These are phyloP conservation scores for Lactarius deliciosus DNA, from an alignment of 768 basidiomycete species.

Conservation along the genomic window DNA sequence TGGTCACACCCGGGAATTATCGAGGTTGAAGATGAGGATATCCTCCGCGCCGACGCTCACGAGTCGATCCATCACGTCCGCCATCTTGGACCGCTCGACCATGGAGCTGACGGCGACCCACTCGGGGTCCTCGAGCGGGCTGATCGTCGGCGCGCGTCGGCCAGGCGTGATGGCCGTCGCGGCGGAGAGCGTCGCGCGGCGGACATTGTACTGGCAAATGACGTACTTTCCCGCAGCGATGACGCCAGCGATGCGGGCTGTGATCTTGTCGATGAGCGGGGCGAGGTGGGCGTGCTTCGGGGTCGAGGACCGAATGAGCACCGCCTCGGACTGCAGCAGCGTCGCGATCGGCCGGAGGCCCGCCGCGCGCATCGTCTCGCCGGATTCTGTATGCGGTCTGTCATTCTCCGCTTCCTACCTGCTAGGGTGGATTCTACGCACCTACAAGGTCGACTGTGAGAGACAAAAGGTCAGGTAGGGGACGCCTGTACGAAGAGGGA, in stretches of 20 bases:
- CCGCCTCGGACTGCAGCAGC: conserved; percentile 82
- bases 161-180: conserved; percentile 84
- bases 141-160: conserved; percentile 83
- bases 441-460: conserved; percentile 90
- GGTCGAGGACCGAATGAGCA: conserved; percentile 79
- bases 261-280: conserved; percentile 74
- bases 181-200: conserved; percentile 55
- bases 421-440: conserved; percentile 39
- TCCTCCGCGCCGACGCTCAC: conserved; percentile 86
- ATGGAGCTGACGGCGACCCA: conserved; percentile 95
- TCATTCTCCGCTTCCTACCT: too few relatives aligned
- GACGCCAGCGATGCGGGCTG: conserved; percentile 88
- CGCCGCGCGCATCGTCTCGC: conserved; percentile 99
- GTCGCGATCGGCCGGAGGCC: conserved; percentile 93
- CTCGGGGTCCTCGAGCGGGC: conserved; percentile 72
- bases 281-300: conserved; percentile 62
- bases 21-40: conserved; percentile 82
- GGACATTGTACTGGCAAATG: conserved; percentile 89
- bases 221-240: conserved; percentile 86
- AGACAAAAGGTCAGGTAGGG: too few relatives aligned
- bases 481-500: background rate
- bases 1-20: conserved; percentile 85
- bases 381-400: conserved; percentile 54
- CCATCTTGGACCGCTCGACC: conserved; percentile 81
- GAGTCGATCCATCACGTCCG: conserved; percentile 86